Evolutionary conservation across 2,329 filamentous ascomycete genomes (phyloP).

Genomic region (Ophiocordyceps sinensis): DNA sequence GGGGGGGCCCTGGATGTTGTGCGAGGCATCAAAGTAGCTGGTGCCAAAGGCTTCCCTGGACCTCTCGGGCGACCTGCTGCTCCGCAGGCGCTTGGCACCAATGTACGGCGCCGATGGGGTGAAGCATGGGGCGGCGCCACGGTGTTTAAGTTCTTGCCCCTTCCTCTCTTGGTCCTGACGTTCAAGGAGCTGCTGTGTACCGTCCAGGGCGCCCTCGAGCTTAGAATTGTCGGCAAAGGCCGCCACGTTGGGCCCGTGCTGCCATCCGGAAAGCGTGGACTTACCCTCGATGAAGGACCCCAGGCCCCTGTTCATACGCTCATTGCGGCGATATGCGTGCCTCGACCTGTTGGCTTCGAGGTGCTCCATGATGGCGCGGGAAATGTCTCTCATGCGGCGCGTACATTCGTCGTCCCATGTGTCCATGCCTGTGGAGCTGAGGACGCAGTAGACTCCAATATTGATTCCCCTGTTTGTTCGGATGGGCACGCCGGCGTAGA

Average conservation of each 20-base stretch:
- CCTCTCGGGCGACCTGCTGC: not conserved
- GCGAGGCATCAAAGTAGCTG: not conserved
- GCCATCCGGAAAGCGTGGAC: constrained; percentile 13
- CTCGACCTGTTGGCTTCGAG: constrained; percentile 16
- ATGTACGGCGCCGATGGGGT: not conserved
- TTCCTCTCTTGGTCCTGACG: not conserved
- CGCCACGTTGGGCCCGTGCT: not conserved
- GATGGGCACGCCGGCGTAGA: constrained; percentile 28
- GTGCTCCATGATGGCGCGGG: constrained; percentile 19
- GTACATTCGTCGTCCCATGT: constrained; percentile 13
- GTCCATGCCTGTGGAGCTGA: constrained; percentile 5
- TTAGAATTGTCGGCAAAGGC: constrained; percentile 4
- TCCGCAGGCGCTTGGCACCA: not conserved
- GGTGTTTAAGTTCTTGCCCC: not conserved
- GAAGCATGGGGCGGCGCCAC: not conserved
- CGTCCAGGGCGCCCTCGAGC: constrained; percentile 6
- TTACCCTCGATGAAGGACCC: constrained; percentile 21
- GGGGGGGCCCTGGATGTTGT: not conserved
- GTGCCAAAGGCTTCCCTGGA: not conserved
- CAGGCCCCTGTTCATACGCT: constrained; percentile 22
- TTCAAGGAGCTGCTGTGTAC: constrained; percentile 3
- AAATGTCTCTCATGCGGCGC: constrained; percentile 11
- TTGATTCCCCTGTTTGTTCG: constrained; percentile 23
- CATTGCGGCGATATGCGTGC: constrained; percentile 13
- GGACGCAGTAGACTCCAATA: constrained; percentile 25